A percentile compares a stretch with the other conserved stretches of the same genome.
phyloP scores from a whole-genome alignment of 225 moss, liverwort and hornwort genomes.

The Bryum argenteum region DNA sequence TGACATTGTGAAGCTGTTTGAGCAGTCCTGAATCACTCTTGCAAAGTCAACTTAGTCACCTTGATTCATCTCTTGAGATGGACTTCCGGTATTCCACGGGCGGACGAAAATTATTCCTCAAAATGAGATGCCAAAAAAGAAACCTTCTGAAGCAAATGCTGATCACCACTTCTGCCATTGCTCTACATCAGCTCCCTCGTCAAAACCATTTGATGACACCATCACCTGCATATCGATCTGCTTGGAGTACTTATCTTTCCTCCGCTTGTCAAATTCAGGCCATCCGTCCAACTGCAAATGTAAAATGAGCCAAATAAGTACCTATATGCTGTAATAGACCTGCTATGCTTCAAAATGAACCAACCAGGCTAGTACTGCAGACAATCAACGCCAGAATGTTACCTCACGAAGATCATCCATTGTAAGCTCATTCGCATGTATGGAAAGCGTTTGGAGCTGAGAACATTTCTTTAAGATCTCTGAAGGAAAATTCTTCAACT shows the following conservation, averaged over 20 bases:
- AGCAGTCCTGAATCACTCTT: no score
- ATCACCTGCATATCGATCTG: slow-evolving; percentile 97
- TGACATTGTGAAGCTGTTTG: no score
- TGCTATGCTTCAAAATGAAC: not conserved
- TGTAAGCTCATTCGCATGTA: slow-evolving; percentile 92
- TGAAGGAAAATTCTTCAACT: slow-evolving; percentile 77
- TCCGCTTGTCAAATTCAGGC: slow-evolving; percentile 86
- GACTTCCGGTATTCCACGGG: no score
- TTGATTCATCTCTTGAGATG: no score
- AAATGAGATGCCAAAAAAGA: no score
- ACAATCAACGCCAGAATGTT: not conserved
- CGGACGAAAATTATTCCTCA: no score
- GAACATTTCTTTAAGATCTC: slow-evolving; percentile 75
- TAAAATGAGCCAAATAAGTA: slow-evolving; percentile 11
- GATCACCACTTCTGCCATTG: slow-evolving; percentile 89
- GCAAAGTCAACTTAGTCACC: no score
- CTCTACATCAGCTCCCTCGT: slow-evolving; percentile 93
- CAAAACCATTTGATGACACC: slow-evolving; percentile 88
- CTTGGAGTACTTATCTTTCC: slow-evolving; percentile 93
- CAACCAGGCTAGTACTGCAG: slow-evolving; percentile 5
- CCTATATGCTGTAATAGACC: not conserved
- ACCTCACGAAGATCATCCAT: slow-evolving; percentile 94
- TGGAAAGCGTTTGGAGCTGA: slow-evolving; percentile 83
- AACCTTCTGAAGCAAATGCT: no score
- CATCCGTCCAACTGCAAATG: slow-evolving; percentile 82